These are phyloP conservation scores for Ceratocystis cacaofunesta DNA, from an alignment of 2,329 filamentous ascomycete genomes.

Conservation along the genomic window DNA sequence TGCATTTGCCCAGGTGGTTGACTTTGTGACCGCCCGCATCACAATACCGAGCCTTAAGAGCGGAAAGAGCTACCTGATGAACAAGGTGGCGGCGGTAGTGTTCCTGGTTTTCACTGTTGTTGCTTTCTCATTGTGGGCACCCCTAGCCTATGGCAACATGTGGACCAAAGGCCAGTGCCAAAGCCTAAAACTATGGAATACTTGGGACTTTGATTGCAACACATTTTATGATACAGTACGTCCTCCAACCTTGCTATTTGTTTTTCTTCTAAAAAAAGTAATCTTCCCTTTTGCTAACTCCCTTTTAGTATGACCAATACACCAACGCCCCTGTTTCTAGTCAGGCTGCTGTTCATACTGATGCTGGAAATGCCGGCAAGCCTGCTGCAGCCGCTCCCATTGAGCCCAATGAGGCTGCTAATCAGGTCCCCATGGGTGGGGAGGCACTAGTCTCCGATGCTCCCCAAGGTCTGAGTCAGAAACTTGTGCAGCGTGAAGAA, in stretches of 20 bases:
- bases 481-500: slow-evolving; percentile 50
- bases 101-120: slow-evolving; percentile 62
- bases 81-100: slow-evolving; percentile 54
- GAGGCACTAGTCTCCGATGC: slow-evolving; percentile 30
- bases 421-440: slow-evolving; percentile 12
- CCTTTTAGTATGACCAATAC: slow-evolving; percentile 36
- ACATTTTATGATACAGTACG: slow-evolving; percentile 72
- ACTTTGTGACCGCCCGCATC: slow-evolving; percentile 67
- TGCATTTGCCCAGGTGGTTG: slow-evolving; percentile 74
- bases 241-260: not conserved
- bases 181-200: slow-evolving; percentile 69
- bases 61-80: slow-evolving; percentile 47
- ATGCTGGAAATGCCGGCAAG: slow-evolving; percentile 10
- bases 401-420: slow-evolving; percentile 18
- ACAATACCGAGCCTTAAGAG: slow-evolving; percentile 51
- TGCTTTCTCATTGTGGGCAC: slow-evolving; percentile 73
- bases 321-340: slow-evolving; percentile 21
- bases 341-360: slow-evolving; percentile 15
- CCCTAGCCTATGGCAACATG: slow-evolving; percentile 78
- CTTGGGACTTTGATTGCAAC: slow-evolving; percentile 98
- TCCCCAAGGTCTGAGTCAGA: slow-evolving; percentile 34
- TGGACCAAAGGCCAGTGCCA: slow-evolving; percentile 87
- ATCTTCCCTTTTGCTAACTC: not conserved
- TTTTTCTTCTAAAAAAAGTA: no score
- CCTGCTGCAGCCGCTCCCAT: slow-evolving; percentile 23